These are phyloP conservation scores for Gracilaria caudata DNA, from an alignment of 23 red algal genomes.

Conservation along the genomic window DNA sequence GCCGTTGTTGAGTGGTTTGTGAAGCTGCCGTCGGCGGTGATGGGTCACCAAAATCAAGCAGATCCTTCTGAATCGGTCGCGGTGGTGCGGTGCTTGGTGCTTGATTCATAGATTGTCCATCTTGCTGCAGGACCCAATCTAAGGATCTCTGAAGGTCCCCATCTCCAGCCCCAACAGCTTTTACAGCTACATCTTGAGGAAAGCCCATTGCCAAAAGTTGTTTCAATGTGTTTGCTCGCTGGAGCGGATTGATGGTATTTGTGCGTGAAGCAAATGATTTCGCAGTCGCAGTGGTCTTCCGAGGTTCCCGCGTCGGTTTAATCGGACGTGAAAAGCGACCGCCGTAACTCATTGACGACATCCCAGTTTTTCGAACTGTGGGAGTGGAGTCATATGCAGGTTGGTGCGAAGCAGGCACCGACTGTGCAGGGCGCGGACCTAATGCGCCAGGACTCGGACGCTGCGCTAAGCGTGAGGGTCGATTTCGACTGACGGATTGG, in stretches of 20 bases:
- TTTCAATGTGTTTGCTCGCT: conserved; percentile 56
- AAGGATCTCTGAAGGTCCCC: conserved; percentile 56
- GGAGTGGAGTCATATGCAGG: conserved; percentile 14
- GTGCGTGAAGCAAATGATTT: background rate
- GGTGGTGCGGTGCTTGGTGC: background rate
- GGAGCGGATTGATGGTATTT: background rate
- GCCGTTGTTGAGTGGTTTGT: background rate
- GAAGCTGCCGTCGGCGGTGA: background rate
- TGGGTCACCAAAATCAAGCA: conserved; percentile 68
- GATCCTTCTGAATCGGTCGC: conserved; percentile 18
- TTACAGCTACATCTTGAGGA: conserved; percentile 33
- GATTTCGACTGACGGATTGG: conserved; percentile 14
- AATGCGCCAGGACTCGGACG: background rate
- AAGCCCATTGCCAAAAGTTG: conserved; percentile 71
- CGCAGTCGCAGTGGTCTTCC: background rate
- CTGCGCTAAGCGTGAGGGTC: background rate
- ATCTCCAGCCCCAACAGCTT: conserved; percentile 37
- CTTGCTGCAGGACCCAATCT: conserved; percentile 58
- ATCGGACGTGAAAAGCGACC: conserved; percentile 20
- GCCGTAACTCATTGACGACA: conserved; percentile 33
- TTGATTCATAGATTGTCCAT: background rate
- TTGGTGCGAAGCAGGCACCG: background rate
- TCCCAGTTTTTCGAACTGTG: conserved; percentile 7
- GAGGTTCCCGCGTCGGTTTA: background rate
- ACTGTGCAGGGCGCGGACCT: conserved; percentile 28